phyloP scores from a whole-genome alignment of 176 grass and related monocot species.

The Tillandsia leiboldiana region DNA sequence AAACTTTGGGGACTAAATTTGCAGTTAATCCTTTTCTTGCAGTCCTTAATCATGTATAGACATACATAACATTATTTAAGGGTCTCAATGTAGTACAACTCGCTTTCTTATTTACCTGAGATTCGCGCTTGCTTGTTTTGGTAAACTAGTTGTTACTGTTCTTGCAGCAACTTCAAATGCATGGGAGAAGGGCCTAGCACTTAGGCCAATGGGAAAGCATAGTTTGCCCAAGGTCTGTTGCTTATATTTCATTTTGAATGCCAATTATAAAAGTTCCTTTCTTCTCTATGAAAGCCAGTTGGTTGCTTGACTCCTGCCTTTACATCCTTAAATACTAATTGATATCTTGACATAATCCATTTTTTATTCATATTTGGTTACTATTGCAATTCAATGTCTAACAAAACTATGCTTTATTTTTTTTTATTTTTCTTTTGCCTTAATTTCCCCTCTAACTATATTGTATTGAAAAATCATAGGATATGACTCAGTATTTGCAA shows the following conservation, averaged over 20 bases:
- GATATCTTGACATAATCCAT: neutral
- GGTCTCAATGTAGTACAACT: neutral
- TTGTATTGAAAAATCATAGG: slow-evolving; percentile 34
- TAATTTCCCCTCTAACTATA: slow-evolving; percentile 5
- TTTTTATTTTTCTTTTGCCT: neutral
- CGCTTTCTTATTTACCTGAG: neutral
- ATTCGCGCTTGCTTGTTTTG: neutral
- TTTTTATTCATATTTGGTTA: slow-evolving; percentile 1
- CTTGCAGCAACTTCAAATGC: slow-evolving; percentile 60
- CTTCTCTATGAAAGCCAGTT: too few relatives aligned
- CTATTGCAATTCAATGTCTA: neutral
- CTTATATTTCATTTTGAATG: slow-evolving; percentile 15
- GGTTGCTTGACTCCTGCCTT: neutral
- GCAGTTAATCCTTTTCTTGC: neutral
- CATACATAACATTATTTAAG: neutral
- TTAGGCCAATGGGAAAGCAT: slow-evolving; percentile 46
- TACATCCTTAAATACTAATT: neutral
- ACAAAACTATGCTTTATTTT: neutral
- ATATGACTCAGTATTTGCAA: slow-evolving; percentile 49
- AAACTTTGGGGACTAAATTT: too few relatives aligned
- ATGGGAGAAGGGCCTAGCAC: slow-evolving; percentile 54
- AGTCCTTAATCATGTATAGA: neutral
- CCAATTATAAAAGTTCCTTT: neutral
- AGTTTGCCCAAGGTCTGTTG: slow-evolving; percentile 57
- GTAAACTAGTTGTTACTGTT: slow-evolving; percentile 20